These are phyloP conservation scores for Dryadomyces quercus-mongolicae DNA, from an alignment of 2,329 filamentous ascomycete genomes.

Conservation along the genomic window DNA sequence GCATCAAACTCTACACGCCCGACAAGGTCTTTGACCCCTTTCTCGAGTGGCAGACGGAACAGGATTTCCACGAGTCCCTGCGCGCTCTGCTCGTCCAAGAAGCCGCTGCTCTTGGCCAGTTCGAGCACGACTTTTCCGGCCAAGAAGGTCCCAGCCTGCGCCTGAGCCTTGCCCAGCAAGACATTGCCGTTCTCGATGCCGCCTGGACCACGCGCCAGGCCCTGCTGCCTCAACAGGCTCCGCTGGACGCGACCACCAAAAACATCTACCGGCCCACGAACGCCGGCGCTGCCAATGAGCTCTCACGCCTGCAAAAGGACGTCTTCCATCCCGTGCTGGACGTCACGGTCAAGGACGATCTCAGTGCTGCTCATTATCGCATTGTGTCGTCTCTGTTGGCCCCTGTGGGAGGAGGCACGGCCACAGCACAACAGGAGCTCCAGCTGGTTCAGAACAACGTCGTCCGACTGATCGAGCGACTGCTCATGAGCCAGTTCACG, in stretches of 20 bases:
- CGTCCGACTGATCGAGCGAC: slow-evolving; percentile 55
- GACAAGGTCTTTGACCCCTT: slow-evolving; percentile 78
- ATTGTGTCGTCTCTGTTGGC: slow-evolving; percentile 15
- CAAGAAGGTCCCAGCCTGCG: slow-evolving; percentile 52
- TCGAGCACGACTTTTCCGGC: slow-evolving; percentile 57
- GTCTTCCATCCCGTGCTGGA: slow-evolving; percentile 72
- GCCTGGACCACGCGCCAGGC: background rate
- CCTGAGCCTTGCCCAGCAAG: slow-evolving; percentile 46
- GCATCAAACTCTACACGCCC: slow-evolving; percentile 72
- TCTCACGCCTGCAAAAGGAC: slow-evolving; percentile 64
- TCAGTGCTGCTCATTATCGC: slow-evolving; percentile 25
- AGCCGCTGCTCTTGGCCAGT: slow-evolving; percentile 48
- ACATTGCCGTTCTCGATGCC: slow-evolving; percentile 30
- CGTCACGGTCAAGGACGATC: slow-evolving; percentile 38
- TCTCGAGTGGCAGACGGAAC: slow-evolving; percentile 52
- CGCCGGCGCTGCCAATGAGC: slow-evolving; percentile 14
- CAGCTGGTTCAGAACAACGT: slow-evolving; percentile 44
- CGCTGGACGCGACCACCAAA: background rate
- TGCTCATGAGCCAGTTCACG: slow-evolving; percentile 59
- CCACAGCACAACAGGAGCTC: slow-evolving; percentile 26
- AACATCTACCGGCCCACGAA: slow-evolving; percentile 10
- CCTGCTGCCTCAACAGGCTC: slow-evolving; percentile 3
- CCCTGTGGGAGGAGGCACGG: slow-evolving; percentile 11
- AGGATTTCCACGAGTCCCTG: slow-evolving; percentile 42
- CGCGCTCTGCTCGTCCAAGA: slow-evolving; percentile 41